A percentile compares a stretch with the other conserved stretches of the same genome.
phyloP scores from a whole-genome alignment of 805 yeast species.

The Schwanniomyces vanrijiae region DNA sequence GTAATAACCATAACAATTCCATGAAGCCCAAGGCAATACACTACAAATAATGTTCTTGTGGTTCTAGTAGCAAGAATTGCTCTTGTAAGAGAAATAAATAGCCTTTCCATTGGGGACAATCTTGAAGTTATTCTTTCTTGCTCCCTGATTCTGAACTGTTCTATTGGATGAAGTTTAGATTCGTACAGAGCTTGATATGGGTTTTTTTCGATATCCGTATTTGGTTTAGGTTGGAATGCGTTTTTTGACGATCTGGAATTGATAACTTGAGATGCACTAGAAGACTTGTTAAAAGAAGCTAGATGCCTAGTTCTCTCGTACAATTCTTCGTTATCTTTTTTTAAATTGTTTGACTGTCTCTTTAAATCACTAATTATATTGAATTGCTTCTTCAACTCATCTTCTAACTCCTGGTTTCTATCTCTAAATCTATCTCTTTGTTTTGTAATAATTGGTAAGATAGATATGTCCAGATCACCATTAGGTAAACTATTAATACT shows the following conservation, averaged over 20 bases:
- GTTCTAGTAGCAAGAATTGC: slow-evolving; percentile 72
- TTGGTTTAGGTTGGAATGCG: slow-evolving; percentile 30
- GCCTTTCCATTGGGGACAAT: slow-evolving; percentile 74
- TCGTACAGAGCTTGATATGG: slow-evolving; percentile 66
- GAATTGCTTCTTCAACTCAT: slow-evolving; percentile 64
- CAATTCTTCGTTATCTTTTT: slow-evolving; percentile 72
- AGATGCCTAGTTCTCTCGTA: slow-evolving; percentile 75
- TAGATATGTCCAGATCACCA: slow-evolving; percentile 33
- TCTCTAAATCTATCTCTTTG: slow-evolving; percentile 92
- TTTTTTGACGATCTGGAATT: slow-evolving; percentile 14
- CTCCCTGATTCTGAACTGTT: slow-evolving; percentile 75
- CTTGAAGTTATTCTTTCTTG: slow-evolving; percentile 70
- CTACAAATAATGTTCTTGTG: slow-evolving; percentile 69
- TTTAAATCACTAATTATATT: slow-evolving; percentile 57
- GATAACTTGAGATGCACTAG: slow-evolving; percentile 8
- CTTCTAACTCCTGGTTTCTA: slow-evolving; percentile 81
- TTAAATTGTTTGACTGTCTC: slow-evolving; percentile 61
- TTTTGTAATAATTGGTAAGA: slow-evolving; percentile 85
- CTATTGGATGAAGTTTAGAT: slow-evolving; percentile 78
- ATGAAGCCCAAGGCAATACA: slow-evolving; percentile 76
- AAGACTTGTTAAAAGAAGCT: slow-evolving; percentile 42
- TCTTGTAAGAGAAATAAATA: slow-evolving; percentile 71
- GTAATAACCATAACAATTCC: slow-evolving; percentile 66
- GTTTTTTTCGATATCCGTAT: slow-evolving; percentile 53
- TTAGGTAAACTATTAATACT: slow-evolving; percentile 20